phyloP scores from a whole-genome alignment of 192 early-diverging fungal species.

The Coemansia sp. region DNA sequence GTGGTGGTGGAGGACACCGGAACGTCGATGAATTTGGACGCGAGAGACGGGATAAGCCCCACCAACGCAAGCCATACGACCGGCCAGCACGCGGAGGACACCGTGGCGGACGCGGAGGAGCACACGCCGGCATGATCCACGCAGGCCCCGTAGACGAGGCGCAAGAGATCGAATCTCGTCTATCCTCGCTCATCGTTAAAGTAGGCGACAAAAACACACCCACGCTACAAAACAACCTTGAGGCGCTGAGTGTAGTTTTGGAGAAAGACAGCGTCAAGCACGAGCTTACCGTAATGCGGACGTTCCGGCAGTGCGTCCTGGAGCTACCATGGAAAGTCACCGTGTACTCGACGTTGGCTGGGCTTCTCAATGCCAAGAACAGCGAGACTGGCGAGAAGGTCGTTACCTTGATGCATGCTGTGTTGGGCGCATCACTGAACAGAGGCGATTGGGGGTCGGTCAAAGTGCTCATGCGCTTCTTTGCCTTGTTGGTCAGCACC shows the following conservation, averaged over 20 bases:
- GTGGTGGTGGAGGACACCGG: constrained; percentile 26
- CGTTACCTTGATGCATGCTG: constrained; percentile 61
- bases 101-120: constrained; percentile 19
- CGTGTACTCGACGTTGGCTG: constrained; percentile 79
- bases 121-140: constrained; percentile 17
- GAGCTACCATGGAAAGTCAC: constrained; percentile 53
- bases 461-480: constrained; percentile 81
- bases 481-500: constrained; percentile 78
- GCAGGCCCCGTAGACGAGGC: constrained; percentile 45
- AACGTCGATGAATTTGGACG: constrained; percentile 61
- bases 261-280: constrained; percentile 73
- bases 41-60: constrained; percentile 44
- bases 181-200: constrained; percentile 74
- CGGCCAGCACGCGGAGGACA: constrained; percentile 37
- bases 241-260: constrained; percentile 70
- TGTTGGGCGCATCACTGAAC: constrained; percentile 62
- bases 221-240: constrained; percentile 66
- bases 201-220: constrained; percentile 75
- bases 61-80: constrained; percentile 58
- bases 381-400: constrained; percentile 67
- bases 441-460: constrained; percentile 69
- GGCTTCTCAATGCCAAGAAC: constrained; percentile 80
- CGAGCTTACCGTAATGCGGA: constrained; percentile 64
- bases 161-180: constrained; percentile 68
- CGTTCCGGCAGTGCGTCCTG: constrained; percentile 56